Percentiles rank a stretch among this genome's conserved stretches.
phyloP scores from a whole-genome alignment of 2,329 filamentous ascomycete species.

The Trichoderma brevicompactum region DNA sequence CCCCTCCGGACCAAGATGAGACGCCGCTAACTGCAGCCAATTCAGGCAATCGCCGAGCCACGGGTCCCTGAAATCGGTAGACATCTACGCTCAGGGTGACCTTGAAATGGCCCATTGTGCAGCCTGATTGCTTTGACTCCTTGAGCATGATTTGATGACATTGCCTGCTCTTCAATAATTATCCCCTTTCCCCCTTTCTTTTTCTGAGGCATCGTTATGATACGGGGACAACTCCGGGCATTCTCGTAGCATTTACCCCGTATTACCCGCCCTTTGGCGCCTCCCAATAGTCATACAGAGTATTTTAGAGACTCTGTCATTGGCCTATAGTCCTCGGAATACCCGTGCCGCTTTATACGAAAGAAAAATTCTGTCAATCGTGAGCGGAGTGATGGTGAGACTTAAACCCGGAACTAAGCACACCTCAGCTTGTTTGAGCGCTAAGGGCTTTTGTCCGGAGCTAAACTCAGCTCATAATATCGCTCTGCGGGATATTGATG shows the following conservation, averaged over 20 bases:
- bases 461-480: not conserved
- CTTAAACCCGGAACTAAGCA: not conserved
- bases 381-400: slow-evolving; percentile 8
- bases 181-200: not conserved
- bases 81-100: not conserved
- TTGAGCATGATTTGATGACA: not conserved
- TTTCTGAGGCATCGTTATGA: too few relatives aligned
- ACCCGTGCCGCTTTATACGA: too few relatives aligned
- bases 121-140: not conserved
- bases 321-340: not conserved
- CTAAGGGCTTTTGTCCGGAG: not conserved
- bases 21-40: slow-evolving; percentile 1
- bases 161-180: not conserved
- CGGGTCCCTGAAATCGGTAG: slow-evolving; percentile 2
- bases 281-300: too few relatives aligned
- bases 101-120: not conserved
- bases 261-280: too few relatives aligned
- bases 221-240: too few relatives aligned
- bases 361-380: not conserved
- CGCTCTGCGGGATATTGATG: not conserved
- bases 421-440: not conserved
- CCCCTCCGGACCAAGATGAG: slow-evolving; percentile 8
- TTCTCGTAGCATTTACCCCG: too few relatives aligned
- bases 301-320: too few relatives aligned
- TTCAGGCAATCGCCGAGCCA: slow-evolving; percentile 28